Evolutionary conservation across 2,329 filamentous ascomycete species (phyloP), one percentile per base, ranked within the genome.

Genomic region (Sphaerulina musiva): DNA sequence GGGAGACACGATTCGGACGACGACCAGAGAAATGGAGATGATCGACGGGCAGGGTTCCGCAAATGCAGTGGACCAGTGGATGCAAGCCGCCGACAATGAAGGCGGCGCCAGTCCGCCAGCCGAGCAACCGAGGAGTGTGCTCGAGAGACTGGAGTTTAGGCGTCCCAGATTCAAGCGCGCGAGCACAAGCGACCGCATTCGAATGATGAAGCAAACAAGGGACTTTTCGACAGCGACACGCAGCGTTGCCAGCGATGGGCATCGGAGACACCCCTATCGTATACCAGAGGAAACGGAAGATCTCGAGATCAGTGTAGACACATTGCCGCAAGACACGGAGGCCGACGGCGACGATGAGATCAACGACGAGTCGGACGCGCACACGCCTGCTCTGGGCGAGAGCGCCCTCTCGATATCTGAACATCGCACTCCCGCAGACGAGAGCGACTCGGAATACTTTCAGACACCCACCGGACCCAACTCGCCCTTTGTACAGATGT

Each of bases 301-400:
- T 61, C 65, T 62, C 2, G 66, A 63, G 4, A 62, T 69, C n/a
- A 69, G 66, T 48, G 70, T 68, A 44, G 68, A 76, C 54, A 69
- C 78, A 55, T 59, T 75, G 40, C 73, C 78, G 42, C 78, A 73
- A 64, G 83, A 90, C 54, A 90, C 87, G 0, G 89, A 93, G 64
- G 88, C 85, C 6, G 89, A 95, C 23, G 89, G 89, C 0, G 91
- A 96, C 64, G 91, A 95, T 64, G 91, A 96, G 69, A 91, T 87
- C 3, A 87, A 90, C 53, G 62, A 64, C 82, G 63, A 65, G 23
- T 84, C 32, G 14, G 74, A 79, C 14, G 74, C 78, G n/a, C 72
- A 59, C 5, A 69, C 67, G 6, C 69, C 70, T 2, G 54, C 40
- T 6, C 11, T 68, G 10, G 66, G 66, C n/a, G 65, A 69, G 51